Evolutionary conservation across 768 basidiomycete genomes (phyloP).

Genomic region (Macrolepiota albuminosa): DNA sequence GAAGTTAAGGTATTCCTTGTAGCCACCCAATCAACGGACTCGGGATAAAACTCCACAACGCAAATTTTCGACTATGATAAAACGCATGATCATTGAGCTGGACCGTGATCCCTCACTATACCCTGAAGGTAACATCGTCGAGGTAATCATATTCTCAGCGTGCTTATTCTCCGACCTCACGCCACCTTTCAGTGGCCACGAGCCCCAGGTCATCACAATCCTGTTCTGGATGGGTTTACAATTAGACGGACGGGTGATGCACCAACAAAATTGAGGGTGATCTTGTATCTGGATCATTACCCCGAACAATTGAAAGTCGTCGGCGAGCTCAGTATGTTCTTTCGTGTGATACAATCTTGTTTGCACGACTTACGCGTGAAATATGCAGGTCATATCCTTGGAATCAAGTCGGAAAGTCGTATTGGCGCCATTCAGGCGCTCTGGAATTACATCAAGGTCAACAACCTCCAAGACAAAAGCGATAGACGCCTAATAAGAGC

Average conservation of each 20-base stretch:
- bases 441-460: slow-evolving; percentile 90
- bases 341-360: neutral
- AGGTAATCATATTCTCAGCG: slow-evolving; percentile 44
- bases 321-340: slow-evolving; percentile 60
- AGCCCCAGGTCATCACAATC: slow-evolving; percentile 46
- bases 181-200: slow-evolving; percentile 52
- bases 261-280: slow-evolving; percentile 71
- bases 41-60: slow-evolving; percentile 59
- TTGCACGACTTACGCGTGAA: slow-evolving; percentile 1
- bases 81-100: slow-evolving; percentile 79
- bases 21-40: slow-evolving; percentile 59
- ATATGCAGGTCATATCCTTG: slow-evolving; percentile 53
- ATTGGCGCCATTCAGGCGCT: slow-evolving; percentile 75
- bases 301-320: slow-evolving; percentile 83
- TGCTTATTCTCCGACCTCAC: neutral
- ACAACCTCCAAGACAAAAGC: slow-evolving; percentile 78
- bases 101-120: slow-evolving; percentile 80
- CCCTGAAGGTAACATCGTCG: slow-evolving; percentile 83
- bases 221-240: slow-evolving; percentile 82
- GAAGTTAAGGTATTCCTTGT: slow-evolving; percentile 2
- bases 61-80: slow-evolving; percentile 85
- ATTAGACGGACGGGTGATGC: slow-evolving; percentile 77
- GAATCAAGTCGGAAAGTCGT: slow-evolving; percentile 81
- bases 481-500: slow-evolving; percentile 67
- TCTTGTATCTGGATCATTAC: slow-evolving; percentile 82